Conservation (phyloP, 1,284 basidiomycete genomes). For the Sanghuangporus baumii region DNA sequence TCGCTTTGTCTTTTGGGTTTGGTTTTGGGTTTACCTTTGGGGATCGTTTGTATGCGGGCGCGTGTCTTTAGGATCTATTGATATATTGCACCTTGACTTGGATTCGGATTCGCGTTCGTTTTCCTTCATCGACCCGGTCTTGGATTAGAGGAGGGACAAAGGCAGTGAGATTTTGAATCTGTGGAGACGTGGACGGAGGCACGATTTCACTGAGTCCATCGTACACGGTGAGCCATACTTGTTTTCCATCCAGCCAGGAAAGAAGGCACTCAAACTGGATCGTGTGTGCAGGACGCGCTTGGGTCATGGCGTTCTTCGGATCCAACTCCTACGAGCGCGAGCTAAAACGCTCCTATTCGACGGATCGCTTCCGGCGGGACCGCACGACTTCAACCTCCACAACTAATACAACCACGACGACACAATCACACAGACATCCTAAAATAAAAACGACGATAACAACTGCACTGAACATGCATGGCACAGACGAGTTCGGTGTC, state of each 20-base stretch:
- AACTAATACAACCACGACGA: neutral
- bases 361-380: slow-evolving; percentile 9
- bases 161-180: too few species aligned
- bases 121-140: neutral
- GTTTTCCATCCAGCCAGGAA: neutral
- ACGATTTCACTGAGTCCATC: neutral
- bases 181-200: neutral
- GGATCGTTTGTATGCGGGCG: too few species aligned
- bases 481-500: neutral
- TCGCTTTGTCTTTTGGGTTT: too few species aligned
- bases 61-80: too few species aligned
- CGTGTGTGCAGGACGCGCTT: neutral
- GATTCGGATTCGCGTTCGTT: neutral
- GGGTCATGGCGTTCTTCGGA: slow-evolving; percentile 15
- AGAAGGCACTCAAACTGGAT: neutral
- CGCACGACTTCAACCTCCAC: neutral
- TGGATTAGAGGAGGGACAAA: neutral
- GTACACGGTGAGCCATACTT: neutral
- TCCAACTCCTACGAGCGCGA: slow-evolving; percentile 10
- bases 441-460: neutral
- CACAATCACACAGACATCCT: neutral
- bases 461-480: neutral
- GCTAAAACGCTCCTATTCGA: slow-evolving; percentile 13
- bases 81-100: too few species aligned
- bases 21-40: too few species aligned